Evolutionary conservation across 441 rosid species (phyloP), one percentile per base, ranked within the genome.

Genomic region (Gossypium gossypioides): DNA sequence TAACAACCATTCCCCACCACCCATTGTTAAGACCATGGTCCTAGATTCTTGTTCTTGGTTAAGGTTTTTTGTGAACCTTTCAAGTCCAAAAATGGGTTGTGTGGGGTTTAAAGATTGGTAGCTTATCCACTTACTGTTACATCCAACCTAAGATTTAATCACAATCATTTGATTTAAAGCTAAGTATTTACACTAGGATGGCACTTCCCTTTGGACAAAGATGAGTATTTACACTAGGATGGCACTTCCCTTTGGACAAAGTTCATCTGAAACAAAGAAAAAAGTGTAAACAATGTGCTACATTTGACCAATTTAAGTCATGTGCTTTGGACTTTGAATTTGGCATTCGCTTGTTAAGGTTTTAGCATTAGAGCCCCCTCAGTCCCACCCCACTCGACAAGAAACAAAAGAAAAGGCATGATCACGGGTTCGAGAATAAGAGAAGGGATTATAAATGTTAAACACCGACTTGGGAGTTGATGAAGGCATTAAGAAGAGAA

Each of bases 41-140:
- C 66, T 68, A 69, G 64, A 76, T 72, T 76, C 80, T 71, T 56
- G 48, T 37, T 74, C 78, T 67, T 61, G 48, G 68, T 66, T 69
- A 74, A 58, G 73, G 75, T 9, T 55, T 62, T 76, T 58, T 51
- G 42, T 54, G 12, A 66, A 24, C 56, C 40, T 66, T n/a, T 66
- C 24, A 7, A 7, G 56, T 61, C 46, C 50, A 22, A 72, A 63
- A 74, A 37, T 0, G 4, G 13, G 4, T 40, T 66, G 71, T 69
- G 75, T 50, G 75, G 76, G 67, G 42, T 19, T 18, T 13, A 18
- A 27, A 72, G 51, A 58, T 34, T 13, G 48, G 65, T 4, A 69
- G 65, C 77, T 63, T 78, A 60, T 58, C 77, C 50, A 27, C 22
- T 18, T 18, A 62, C n/a, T 44, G 40, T 24, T 46, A 42, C 56